Base-by-base conservation (phyloP, 176 grass and related monocot genomes). In the Phoenix roebelenii region DNA sequence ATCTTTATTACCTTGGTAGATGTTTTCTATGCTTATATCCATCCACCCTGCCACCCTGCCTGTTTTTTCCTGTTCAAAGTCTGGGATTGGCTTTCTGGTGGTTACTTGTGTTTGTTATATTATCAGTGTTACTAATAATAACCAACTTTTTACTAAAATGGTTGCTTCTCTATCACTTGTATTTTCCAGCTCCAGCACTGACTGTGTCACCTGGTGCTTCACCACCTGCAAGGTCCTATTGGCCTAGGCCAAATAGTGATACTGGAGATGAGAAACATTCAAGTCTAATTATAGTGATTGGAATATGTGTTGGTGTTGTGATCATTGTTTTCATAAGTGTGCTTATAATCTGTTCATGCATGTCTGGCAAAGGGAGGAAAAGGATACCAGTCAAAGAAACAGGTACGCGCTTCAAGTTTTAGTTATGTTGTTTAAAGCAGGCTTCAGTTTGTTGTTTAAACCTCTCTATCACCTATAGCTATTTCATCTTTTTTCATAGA, bases 261-360 rank as follows among this genome's bases (percentile, higher is more conserved):
- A 18, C 59, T 71, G 64, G 53, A 68, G 71, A 66, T 52, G 69
- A 66, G 68, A 69, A 35, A 61, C 94, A 72, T 74, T 49, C 79
- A 50, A 89, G 3, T 64, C 64, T 93, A 61, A 52, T 83, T 58
- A 83, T 64, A 23, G 72, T 93, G 32, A 70, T 98, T 63, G 78
- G 85, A 60, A 89, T 89, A 65, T 93, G 85, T 62, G 85, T 98
- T 29, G 74, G 79, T 73, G 67, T 77, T 71, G 63, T 98, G 60
- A 69, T 93, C 50, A 70, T 71, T 67, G 72, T 89, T 61, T 70
- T 88, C 50, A 55, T 93, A 63, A 61, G 80, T 62, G 50, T 79
- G 65, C 56, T 98, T 57, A 61, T 78, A 29, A 89, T 92, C 65
- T 98, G 76, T 77, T 82, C 84, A 60, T 83, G 94, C 52, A 62